These are phyloP conservation scores for Ceratocystis smalleyi DNA, from an alignment of 2,329 filamentous ascomycete genomes.

Conservation along the genomic window DNA sequence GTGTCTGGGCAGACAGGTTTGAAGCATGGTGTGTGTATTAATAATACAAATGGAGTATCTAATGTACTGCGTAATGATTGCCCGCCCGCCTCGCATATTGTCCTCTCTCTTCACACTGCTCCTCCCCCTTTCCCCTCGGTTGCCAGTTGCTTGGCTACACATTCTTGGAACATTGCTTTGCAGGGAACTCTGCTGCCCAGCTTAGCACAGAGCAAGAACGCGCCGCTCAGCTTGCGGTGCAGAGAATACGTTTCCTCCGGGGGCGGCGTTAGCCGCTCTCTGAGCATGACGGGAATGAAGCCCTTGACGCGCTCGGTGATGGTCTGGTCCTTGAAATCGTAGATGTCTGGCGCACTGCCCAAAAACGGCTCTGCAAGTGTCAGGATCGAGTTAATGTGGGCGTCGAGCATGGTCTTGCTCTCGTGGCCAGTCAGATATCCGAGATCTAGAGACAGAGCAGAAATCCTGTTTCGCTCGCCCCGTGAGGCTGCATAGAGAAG, in stretches of 20 bases:
- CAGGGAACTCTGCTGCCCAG: constrained; percentile 72
- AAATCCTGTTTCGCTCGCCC: constrained; percentile 48
- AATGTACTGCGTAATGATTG: neutral
- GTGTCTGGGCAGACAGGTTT: neutral
- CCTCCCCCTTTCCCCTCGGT: neutral
- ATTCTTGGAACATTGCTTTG: constrained; percentile 56
- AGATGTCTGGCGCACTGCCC: constrained; percentile 58
- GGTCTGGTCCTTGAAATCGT: constrained; percentile 87
- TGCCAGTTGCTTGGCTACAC: constrained; percentile 7
- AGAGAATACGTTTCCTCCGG: constrained; percentile 95
- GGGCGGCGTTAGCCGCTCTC: constrained; percentile 73
- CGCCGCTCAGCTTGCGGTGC: constrained; percentile 87
- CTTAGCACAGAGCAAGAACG: constrained; percentile 79
- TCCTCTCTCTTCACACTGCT: neutral
- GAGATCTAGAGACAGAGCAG: constrained; percentile 54
- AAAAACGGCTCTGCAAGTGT: constrained; percentile 88
- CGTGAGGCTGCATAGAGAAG: constrained; percentile 67
- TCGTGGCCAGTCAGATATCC: constrained; percentile 91
- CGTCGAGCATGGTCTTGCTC: constrained; percentile 70
- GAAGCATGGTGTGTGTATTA: neutral
- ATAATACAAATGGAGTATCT: constrained; percentile 3
- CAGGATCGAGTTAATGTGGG: constrained; percentile 74
- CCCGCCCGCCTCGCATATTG: neutral
- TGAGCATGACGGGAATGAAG: constrained; percentile 84
- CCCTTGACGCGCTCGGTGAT: constrained; percentile 85